Conservation (phyloP, 768 basidiomycete genomes). For the Chlorophyllum brunneum region DNA sequence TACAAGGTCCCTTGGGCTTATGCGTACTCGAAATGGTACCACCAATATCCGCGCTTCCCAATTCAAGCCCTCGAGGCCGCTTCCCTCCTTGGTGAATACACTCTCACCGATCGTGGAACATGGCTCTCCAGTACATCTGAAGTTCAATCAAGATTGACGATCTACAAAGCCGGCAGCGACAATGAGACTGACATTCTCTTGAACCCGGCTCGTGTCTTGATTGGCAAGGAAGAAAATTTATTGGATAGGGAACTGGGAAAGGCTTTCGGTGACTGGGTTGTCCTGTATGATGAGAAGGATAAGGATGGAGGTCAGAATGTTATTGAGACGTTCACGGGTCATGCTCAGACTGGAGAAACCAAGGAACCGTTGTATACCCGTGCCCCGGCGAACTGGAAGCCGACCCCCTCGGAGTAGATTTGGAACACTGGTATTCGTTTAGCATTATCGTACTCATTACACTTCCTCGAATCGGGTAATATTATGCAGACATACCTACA, state of each 20-base stretch:
- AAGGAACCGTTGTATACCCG: constrained; percentile 25
- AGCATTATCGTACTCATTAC: neutral
- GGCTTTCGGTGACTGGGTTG: constrained; percentile 44
- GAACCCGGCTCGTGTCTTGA: constrained; percentile 45
- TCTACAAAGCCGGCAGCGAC: constrained; percentile 41
- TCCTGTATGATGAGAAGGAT: constrained; percentile 10
- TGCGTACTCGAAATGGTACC: constrained; percentile 53
- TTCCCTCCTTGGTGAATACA: constrained; percentile 45
- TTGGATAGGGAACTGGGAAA: constrained; percentile 26
- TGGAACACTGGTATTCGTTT: neutral
- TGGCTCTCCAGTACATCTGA: constrained; percentile 38
- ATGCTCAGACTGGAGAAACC: constrained; percentile 16
- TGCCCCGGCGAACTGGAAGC: constrained; percentile 20
- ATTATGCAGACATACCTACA: too few species aligned
- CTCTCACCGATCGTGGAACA: constrained; percentile 47
- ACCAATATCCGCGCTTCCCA: constrained; percentile 53
- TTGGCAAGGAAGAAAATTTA: constrained; percentile 25
- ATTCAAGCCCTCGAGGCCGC: constrained; percentile 45
- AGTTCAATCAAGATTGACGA: constrained; percentile 27
- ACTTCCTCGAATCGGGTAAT: too few species aligned
- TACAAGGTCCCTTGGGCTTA: constrained; percentile 51
- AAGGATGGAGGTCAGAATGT: constrained; percentile 42
- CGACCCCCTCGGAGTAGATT: neutral
- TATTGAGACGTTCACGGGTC: constrained; percentile 32
- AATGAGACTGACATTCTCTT: constrained; percentile 37